Conservation (phyloP, 352 stramenopile species). For the Pythium rishiriense region DNA sequence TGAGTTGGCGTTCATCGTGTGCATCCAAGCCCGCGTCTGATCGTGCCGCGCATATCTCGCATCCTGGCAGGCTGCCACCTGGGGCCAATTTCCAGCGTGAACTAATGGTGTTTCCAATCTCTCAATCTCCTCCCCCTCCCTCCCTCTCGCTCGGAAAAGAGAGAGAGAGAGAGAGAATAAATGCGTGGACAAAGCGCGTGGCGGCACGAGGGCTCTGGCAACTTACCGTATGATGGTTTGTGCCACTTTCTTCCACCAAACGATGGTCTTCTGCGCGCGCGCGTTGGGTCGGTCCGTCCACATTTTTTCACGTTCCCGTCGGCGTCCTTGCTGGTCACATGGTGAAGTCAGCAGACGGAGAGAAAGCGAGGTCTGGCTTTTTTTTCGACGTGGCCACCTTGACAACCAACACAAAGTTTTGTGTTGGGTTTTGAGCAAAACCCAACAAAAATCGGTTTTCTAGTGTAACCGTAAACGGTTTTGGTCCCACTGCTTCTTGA, state of each 20-base stretch:
- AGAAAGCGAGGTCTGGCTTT: background rate
- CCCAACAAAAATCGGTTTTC: background rate
- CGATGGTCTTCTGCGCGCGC: background rate
- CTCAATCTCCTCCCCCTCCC: background rate
- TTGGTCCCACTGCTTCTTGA: too few relatives aligned
- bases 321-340: background rate
- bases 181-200: too few relatives aligned
- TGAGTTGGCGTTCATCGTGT: background rate
- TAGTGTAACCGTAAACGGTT: background rate
- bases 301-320: background rate
- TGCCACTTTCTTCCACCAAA: background rate
- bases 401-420: background rate
- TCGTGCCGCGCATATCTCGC: background rate
- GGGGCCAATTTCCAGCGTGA: constrained; percentile 4
- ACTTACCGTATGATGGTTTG: too few relatives aligned
- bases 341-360: background rate
- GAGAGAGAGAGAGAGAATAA: background rate
- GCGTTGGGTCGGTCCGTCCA: background rate
- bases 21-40: background rate
- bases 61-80: background rate
- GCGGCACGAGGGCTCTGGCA: too few relatives aligned
- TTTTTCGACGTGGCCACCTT: background rate
- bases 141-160: background rate
- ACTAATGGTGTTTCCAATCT: constrained; percentile 16
- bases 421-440: too few relatives aligned